Evolutionary conservation across 805 yeast genomes (phyloP), one percentile per base, ranked within the genome.

Genomic region (Saturnispora ahearnii): DNA sequence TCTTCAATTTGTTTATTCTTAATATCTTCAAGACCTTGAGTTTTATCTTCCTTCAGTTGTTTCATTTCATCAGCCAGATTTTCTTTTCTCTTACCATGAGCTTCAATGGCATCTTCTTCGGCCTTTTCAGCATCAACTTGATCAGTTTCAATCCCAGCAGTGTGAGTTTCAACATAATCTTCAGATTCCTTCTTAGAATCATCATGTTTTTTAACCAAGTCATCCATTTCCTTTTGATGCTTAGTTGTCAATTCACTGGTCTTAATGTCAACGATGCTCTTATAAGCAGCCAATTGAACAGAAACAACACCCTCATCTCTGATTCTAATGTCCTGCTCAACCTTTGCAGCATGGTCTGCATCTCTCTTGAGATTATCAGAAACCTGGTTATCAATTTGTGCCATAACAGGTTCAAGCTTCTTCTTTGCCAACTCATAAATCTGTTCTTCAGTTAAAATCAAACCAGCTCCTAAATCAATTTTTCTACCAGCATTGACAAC

Each of bases 351-450:
- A 49, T 60, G 62, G 15, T 51, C 58, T 36, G 64, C 62, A 48
- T 66, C 67, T 47, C 59, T 58, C 41, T 57, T 56, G 26, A 53
- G 68, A 53, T 70, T 72, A 41, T 62, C 55, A 24, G 65, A 64
- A 44, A 77, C 82, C 52, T 74, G 73, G 29, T 71, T 74, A 58
- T 77, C 74, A 59, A 78, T 77, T 54, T 63, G 68, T 42, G 72
- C 69, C 58, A 78, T 65, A 36, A 77, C 73, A 5, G 83, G 83
- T 32, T 77, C 75, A 36, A 78, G 79, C 55, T 82, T 70, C 54
- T 67, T 68, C 37, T 75, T 73, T 22, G 82, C 82, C 58, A 78
- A 73, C 46, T 70, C 82, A 56, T 76, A 67, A 53, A 78, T 71
- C 61, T 77, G 79, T 49, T 72, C 73, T 56, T 78, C 79, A 43